phyloP scores from a whole-genome alignment of 2,329 filamentous ascomycete genomes.

The Microthyrium microscopicum region DNA sequence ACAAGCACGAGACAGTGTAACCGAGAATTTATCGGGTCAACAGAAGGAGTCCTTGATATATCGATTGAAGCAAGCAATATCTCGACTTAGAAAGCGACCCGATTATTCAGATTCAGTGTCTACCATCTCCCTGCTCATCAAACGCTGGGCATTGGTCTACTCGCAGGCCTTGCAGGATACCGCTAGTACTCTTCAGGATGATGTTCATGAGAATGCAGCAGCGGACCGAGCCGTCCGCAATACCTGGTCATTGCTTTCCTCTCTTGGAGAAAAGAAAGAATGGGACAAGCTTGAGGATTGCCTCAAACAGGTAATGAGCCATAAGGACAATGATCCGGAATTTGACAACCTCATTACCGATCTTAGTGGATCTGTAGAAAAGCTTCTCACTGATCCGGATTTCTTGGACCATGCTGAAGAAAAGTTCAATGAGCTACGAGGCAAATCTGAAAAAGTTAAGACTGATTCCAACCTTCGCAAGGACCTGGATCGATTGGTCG shows the following conservation, averaged over 20 bases:
- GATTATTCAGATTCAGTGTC: constrained; percentile 83
- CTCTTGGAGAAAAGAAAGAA: constrained; percentile 55
- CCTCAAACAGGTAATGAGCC: constrained; percentile 54
- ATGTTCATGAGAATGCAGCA: constrained; percentile 56
- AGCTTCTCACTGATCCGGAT: constrained; percentile 67
- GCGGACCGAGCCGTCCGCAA: constrained; percentile 61
- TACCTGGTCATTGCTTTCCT: constrained; percentile 65
- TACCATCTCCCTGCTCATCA: constrained; percentile 55
- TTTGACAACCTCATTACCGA: constrained; percentile 66
- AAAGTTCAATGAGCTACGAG: constrained; percentile 42
- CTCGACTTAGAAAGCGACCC: constrained; percentile 54
- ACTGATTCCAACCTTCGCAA: constrained; percentile 50
- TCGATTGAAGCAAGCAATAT: constrained; percentile 60
- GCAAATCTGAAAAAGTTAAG: constrained; percentile 40
- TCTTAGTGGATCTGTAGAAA: constrained; percentile 57
- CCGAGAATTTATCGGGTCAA: constrained; percentile 54
- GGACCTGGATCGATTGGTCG: constrained; percentile 56
- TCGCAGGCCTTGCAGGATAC: constrained; percentile 55
- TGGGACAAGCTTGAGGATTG: constrained; percentile 61
- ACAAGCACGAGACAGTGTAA: constrained; percentile 52
- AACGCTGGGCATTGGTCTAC: constrained; percentile 64
- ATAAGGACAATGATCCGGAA: constrained; percentile 61
- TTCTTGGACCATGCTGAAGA: constrained; percentile 66
- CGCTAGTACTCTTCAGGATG: constrained; percentile 47
- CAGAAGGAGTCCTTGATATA: constrained; percentile 57